Evolutionary conservation across 2,329 filamentous ascomycete species (phyloP).

Genomic region (Ceratocystis huliohia): DNA sequence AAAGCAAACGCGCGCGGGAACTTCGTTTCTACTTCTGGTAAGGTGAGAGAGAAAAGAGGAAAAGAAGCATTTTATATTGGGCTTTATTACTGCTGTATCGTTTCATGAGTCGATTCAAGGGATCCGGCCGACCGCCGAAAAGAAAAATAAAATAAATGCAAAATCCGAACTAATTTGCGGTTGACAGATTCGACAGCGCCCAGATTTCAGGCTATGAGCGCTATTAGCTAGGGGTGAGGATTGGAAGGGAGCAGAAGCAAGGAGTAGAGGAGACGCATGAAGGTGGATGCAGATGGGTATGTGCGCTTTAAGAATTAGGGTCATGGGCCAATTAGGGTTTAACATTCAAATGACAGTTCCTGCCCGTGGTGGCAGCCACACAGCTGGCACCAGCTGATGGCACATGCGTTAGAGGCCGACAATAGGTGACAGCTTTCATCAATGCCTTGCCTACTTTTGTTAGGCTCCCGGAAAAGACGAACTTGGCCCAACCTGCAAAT

Average conservation of each 20-base stretch:
- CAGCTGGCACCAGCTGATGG: not conserved
- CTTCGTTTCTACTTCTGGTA: not conserved
- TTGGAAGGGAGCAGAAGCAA: not conserved
- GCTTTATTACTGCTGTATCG: too few relatives aligned
- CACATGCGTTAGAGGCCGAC: not conserved
- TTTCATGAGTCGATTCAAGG: not conserved
- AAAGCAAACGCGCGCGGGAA: slow-evolving; percentile 4
- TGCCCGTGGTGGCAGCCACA: too few relatives aligned
- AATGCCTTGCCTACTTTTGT: not conserved
- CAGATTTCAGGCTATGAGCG: not conserved
- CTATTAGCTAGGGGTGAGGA: not conserved
- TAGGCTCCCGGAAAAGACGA: not conserved
- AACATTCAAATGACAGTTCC: too few relatives aligned
- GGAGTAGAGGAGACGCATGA: not conserved
- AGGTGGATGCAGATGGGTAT: not conserved
- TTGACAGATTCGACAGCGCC: slow-evolving; percentile 3
- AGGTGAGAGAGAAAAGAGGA: not conserved
- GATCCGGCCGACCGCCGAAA: not conserved
- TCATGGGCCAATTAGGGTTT: too few relatives aligned
- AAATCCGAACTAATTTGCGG: not conserved
- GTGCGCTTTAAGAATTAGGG: too few relatives aligned
- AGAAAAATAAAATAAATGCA: too few relatives aligned
- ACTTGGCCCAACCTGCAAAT: too few relatives aligned
- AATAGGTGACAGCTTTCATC: not conserved
- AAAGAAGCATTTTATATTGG: not conserved